Base-by-base conservation (phyloP, 2,329 filamentous ascomycete species). In the Exophiala sp. region DNA sequence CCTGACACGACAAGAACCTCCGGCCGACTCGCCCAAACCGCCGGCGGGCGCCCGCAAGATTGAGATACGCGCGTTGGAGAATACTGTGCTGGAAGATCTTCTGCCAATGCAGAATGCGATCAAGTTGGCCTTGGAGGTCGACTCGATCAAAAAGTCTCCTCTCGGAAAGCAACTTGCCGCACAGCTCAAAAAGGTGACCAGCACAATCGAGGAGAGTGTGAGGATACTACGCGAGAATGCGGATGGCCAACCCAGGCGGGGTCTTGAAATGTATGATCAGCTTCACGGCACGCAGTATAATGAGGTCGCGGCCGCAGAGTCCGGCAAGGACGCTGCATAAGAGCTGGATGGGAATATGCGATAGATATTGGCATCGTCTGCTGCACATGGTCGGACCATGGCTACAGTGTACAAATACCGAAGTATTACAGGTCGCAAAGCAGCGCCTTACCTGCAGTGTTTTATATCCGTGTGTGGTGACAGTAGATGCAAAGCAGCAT, bases 171-270 rank as follows among this genome's bases (percentile, higher is more conserved):
- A 53, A 2, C 45, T 71, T 40, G 45, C 55, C 5, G 41, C 55
- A 9, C 44, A 50, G 10, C 52, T 70, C 45, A 59, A 60, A 50
- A 50, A 48, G 6, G 55, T 60, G 5, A 50, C 64, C 23, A 52
- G 58, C 14, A 58, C 78, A 54, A 70, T 87, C 16, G 75, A 73
- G 29, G 75, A 71, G 61, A 74, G 80, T 38, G 71, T 82, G 40
- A 73, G 75, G 43, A 64, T 65, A 45, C 32, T 56, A 7, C 44
- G 50, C 10, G 45, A 55, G 14, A 35, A 44, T 10, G 55, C 49
- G 16, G 41, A 39, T 19, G 50, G 53, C 18, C 48, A 42, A 29
- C 24, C 80, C 75, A 47, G 55, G 44, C 46, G 55, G 43, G 46
- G 45, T 19, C 24, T 52, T 16, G 13, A 32, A 37, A 54, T 58